Base-by-base conservation (phyloP, 2,329 filamentous ascomycete species). In the Aspergillus pseudoviridinutans region DNA sequence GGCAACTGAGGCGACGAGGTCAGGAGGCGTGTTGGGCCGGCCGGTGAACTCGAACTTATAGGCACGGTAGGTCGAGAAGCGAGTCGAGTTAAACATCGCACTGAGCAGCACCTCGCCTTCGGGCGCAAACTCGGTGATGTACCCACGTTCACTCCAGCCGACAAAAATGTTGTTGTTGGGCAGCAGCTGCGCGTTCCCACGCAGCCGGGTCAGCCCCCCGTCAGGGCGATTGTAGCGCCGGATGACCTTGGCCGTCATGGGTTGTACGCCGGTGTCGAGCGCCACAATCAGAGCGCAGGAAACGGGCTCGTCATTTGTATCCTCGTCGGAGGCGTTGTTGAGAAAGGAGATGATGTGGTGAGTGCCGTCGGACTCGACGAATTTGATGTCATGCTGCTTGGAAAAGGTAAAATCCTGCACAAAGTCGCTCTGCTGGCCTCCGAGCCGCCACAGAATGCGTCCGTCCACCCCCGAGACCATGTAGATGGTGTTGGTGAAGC, bases 401-500 rank as follows among this genome's bases (percentile, higher is more conserved):
- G 69, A 71, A 55, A 74, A 74, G 41, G 57, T 62, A 53, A 74
- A 74, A 27, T 72, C 68, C 53, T 68, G 63, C 9, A 50, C 49
- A 55, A 74, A 73, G 52, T 71, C 61, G 14, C 57, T 65, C 7
- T 59, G 58, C 4, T 61, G 60, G 6, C 74, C 74, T 25, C 71
- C 70, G 3, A 77, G 64, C 20, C 69, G 66, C 75, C 75, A 78
- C 38, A 75, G 63, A 25, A 77, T 71, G 6, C 57, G 57, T 2
- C 73, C 70, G 51, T 73, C 66, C 6, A 59, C 49, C 3, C 71
- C 70, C 7, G 69, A 74, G 22, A 78, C 66, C 38, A 74, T 60
- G 56, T 76, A 77, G 20, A 78, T 66, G 6, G 68, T 66, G 57
- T 74, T 71, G 4, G 72, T 74, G 56, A 74, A 72, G 3, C 75